Conservation (phyloP, 208 protist species). For the Leishmania tarentolae region DNA sequence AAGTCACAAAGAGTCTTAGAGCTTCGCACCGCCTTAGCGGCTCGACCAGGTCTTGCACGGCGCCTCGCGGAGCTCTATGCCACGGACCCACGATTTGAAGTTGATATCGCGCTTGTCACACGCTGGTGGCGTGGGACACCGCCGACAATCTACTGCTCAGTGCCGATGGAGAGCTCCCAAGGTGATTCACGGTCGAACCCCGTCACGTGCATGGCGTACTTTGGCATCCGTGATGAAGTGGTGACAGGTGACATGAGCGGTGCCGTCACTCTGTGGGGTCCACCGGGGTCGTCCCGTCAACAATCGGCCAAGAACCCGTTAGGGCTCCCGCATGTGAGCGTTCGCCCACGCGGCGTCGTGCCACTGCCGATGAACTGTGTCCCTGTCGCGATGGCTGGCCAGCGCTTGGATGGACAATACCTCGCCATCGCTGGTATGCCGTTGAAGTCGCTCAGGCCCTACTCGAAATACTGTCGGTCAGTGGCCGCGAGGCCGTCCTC, state of each 20-base stretch:
- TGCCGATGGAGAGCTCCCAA: slow-evolving; percentile 13
- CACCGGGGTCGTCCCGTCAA: slow-evolving; percentile 37
- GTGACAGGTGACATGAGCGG: slow-evolving; percentile 69
- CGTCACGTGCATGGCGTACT: slow-evolving; percentile 70
- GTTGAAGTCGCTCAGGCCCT: slow-evolving; percentile 29
- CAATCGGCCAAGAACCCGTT: slow-evolving; percentile 20
- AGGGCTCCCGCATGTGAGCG: slow-evolving; percentile 3
- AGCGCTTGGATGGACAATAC: slow-evolving; percentile 57
- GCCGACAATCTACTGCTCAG: slow-evolving; percentile 11
- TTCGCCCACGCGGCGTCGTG: slow-evolving; percentile 25
- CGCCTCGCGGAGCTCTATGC: slow-evolving; percentile 50
- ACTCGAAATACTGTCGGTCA: slow-evolving; percentile 20
- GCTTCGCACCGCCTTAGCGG: slow-evolving; percentile 44
- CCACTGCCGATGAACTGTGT: slow-evolving; percentile 53
- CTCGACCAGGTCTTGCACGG: slow-evolving; percentile 22
- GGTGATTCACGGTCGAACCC: slow-evolving; percentile 14
- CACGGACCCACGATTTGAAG: slow-evolving; percentile 55
- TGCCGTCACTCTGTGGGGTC: slow-evolving; percentile 67
- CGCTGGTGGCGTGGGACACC: slow-evolving; percentile 37
- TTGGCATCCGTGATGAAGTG: slow-evolving; percentile 73
- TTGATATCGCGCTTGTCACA: slow-evolving; percentile 65
- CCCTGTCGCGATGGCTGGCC: slow-evolving; percentile 58
- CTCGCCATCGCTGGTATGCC: slow-evolving; percentile 63
- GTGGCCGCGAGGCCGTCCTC: neutral
- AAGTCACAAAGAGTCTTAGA: neutral